Evolutionary conservation across 805 yeast species (phyloP).

Genomic region (Sungouiella blattae): DNA sequence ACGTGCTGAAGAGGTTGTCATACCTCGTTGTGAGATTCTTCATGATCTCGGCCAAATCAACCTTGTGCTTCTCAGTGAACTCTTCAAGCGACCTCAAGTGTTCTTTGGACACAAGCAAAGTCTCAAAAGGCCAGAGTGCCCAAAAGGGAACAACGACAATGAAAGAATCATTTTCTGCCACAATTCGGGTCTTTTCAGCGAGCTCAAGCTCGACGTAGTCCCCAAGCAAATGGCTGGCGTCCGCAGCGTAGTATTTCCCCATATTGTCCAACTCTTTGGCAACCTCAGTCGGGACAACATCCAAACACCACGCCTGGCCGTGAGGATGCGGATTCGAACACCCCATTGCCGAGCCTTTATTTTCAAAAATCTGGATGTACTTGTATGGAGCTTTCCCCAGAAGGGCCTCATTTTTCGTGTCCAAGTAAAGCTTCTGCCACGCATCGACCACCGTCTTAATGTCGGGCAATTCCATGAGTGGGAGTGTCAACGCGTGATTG

Average conservation of each 20-base stretch:
- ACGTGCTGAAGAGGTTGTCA: constrained; percentile 65
- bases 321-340: constrained; percentile 82
- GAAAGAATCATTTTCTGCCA: constrained; percentile 59
- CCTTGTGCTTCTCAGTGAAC: constrained; percentile 43
- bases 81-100: constrained; percentile 50
- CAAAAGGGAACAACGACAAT: constrained; percentile 73
- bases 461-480: constrained; percentile 49
- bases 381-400: constrained; percentile 44
- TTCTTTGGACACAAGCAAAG: constrained; percentile 55
- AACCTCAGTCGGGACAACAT: constrained; percentile 63
- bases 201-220: constrained; percentile 61
- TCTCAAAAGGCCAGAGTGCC: constrained; percentile 84
- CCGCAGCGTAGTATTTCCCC: constrained; percentile 40
- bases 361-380: constrained; percentile 71
- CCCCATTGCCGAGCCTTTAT: constrained; percentile 78
- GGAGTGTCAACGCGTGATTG: constrained; percentile 61
- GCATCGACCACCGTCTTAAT: constrained; percentile 51
- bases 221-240: constrained; percentile 49
- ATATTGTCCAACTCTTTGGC: constrained; percentile 52
- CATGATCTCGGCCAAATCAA: constrained; percentile 55
- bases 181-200: constrained; percentile 47
- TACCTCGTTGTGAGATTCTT: constrained; percentile 57
- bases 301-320: constrained; percentile 78
- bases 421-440: constrained; percentile 54
- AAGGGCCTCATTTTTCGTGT: constrained; percentile 34